Evolutionary conservation across 2,329 filamentous ascomycete species (phyloP), one percentile per base, ranked within the genome.

Genomic region (Diaporthe citriasiana): DNA sequence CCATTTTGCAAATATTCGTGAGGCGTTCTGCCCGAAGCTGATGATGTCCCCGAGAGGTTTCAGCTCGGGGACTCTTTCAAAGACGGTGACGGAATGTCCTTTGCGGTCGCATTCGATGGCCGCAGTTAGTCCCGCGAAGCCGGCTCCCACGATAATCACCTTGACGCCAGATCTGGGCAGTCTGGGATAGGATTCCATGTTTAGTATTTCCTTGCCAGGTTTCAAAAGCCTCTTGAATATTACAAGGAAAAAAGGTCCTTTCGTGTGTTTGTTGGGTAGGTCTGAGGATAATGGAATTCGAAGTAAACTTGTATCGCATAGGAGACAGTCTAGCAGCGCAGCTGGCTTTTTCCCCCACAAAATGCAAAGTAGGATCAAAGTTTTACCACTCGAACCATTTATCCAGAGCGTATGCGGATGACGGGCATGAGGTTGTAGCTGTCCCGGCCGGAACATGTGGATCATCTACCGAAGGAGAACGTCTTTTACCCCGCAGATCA

Each of bases 81-180:
- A 81, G 22, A 86, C 81, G 53, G 79, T 80, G 73, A 80, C 87
- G 1, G 81, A 80, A 78, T 90, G 88, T 15, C 89, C 89, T 77
- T 90, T 88, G 50, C 86, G 85, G 59, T 86, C 82, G 77, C 87
- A 89, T 79, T 90, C 88, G 74, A 90, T 89, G 42, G 88, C 88
- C 22, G 88, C 87, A 8, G 89, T 87, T 19, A 90, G 84, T 38
- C 89, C 89, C 38, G 87, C 89, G 73, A 90, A 90, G 35, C 88
- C 89, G 78, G 82, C 83, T 33, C 86, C 86, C 9, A 87, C 85
- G 65, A 87, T 83, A 30, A 88, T 78, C 60, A 87, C 83, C 30
- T 81, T 82, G 77, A 87, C 83, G 71, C 83, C 83, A 19, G 81
- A 82, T 3, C 79, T 70, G 9, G 75, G 65, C 40, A 74, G 71